Conservation (phyloP, 2,329 filamentous ascomycete genomes). For the Fusarium luffae region DNA sequence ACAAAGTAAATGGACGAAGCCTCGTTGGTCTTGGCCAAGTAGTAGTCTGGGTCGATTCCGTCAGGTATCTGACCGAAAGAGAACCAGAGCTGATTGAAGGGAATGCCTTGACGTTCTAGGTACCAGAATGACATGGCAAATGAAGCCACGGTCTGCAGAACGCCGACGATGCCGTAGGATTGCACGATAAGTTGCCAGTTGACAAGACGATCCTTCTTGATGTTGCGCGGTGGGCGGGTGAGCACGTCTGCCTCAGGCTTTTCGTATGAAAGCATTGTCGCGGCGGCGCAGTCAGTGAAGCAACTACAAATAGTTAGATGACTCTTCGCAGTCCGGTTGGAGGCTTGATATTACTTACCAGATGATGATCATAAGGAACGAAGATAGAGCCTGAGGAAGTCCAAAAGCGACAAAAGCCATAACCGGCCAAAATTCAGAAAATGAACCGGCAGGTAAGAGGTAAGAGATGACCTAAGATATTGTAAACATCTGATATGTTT, state of each 20-base stretch:
- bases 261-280: constrained; percentile 80
- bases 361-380: constrained; percentile 77
- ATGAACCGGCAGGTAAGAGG: constrained; percentile 77
- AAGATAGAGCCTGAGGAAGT: constrained; percentile 77
- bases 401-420: constrained; percentile 79
- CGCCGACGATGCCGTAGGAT: constrained; percentile 76
- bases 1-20: constrained; percentile 83
- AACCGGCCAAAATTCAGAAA: constrained; percentile 80
- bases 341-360: constrained; percentile 53
- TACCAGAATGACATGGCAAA: constrained; percentile 77
- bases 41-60: constrained; percentile 64
- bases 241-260: constrained; percentile 81
- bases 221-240: constrained; percentile 65
- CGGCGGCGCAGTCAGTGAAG: constrained; percentile 80
- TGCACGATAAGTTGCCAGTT: constrained; percentile 78
- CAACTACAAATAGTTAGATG: constrained; percentile 57
- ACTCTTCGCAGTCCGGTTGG: fast-evolving
- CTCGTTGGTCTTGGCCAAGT: constrained; percentile 66
- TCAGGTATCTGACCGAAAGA: constrained; percentile 67
- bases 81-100: constrained; percentile 75
- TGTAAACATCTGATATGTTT: neutral
- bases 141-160: constrained; percentile 68
- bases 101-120: constrained; percentile 69
- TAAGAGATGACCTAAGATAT: constrained; percentile 57
- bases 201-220: constrained; percentile 77